Percentiles rank a stretch among this genome's conserved stretches.
Evolutionary conservation across 2,329 filamentous ascomycete species (phyloP).

Genomic region (Arthroderma sp.): DNA sequence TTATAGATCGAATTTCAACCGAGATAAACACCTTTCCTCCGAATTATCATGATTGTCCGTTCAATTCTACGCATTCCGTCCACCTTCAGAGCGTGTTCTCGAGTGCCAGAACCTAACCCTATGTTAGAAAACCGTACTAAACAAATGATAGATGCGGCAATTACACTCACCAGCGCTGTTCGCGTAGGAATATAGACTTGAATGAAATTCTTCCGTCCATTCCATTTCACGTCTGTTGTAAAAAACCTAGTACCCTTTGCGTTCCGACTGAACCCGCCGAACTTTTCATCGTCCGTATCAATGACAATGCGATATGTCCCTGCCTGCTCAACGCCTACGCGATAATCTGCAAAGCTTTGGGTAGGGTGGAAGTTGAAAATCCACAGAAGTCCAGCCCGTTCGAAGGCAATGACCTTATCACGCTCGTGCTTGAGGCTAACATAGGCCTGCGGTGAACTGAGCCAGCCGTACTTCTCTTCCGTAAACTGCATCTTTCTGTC

Average conservation of each 20-base stretch:
- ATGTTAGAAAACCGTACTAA: not conserved
- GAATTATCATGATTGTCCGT: too few species aligned
- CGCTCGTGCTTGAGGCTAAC: conserved; percentile 85
- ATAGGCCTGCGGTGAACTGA: conserved; percentile 73
- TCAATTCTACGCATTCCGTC: not conserved
- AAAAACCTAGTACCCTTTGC: conserved; percentile 77
- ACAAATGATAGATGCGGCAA: too few species aligned
- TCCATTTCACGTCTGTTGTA: conserved; percentile 84
- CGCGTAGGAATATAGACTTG: conserved; percentile 82
- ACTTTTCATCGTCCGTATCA: conserved; percentile 62
- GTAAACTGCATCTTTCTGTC: conserved; percentile 80
- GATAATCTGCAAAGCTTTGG: conserved; percentile 79
- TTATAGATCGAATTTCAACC: too few species aligned
- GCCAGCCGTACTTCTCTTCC: conserved; percentile 84
- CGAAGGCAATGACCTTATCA: conserved; percentile 93
- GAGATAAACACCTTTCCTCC: too few species aligned
- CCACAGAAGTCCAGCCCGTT: conserved; percentile 79
- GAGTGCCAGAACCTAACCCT: conserved; percentile 42
- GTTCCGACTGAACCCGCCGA: conserved; percentile 68
- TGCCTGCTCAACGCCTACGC: conserved; percentile 69
- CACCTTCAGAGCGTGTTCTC: conserved; percentile 21
- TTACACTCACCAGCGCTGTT: conserved; percentile 58
- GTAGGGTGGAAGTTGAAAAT: conserved; percentile 92
- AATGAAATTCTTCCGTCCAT: conserved; percentile 74
- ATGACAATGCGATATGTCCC: conserved; percentile 82